A percentile compares a stretch with the other conserved stretches of the same genome.
These are phyloP conservation scores for Elongisporangium anandrum DNA, from an alignment of 352 stramenopile genomes.

Conservation along the genomic window DNA sequence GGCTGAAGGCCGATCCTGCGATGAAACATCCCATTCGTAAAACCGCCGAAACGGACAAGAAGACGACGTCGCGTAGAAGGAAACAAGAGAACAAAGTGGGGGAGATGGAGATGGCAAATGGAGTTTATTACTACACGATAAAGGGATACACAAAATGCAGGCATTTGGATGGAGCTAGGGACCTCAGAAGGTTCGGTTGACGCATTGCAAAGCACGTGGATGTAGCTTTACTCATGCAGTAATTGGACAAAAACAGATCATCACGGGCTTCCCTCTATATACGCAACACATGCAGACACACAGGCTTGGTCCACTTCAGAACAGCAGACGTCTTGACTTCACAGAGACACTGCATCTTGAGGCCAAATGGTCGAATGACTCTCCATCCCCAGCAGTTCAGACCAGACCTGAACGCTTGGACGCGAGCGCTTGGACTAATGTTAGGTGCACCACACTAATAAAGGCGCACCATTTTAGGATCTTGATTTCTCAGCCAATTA, in stretches of 20 bases:
- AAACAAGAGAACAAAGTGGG: neutral
- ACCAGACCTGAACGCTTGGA: neutral
- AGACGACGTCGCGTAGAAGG: neutral
- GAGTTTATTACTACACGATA: neutral
- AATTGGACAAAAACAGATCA: slow-evolving; percentile 54
- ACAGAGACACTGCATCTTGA: neutral
- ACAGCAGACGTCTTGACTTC: no score
- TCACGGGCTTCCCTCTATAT: slow-evolving; percentile 19
- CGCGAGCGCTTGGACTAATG: neutral
- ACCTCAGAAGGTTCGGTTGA: slow-evolving; percentile 50
- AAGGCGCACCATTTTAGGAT: neutral
- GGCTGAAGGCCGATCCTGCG: neutral
- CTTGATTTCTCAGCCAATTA: no score
- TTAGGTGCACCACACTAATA: neutral
- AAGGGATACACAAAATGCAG: no score
- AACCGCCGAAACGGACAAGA: neutral
- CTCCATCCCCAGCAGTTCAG: no score
- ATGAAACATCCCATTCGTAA: neutral
- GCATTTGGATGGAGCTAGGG: slow-evolving; percentile 5
- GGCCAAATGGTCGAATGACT: neutral
- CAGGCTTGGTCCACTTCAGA: no score
- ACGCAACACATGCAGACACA: neutral
- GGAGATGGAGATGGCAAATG: neutral
- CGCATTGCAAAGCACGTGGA: slow-evolving; percentile 22
- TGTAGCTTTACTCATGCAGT: slow-evolving; percentile 38